Evolutionary conservation across 192 early-diverging fungal species (phyloP), one percentile per base, ranked within the genome.

Genomic region (Backusella circina): DNA sequence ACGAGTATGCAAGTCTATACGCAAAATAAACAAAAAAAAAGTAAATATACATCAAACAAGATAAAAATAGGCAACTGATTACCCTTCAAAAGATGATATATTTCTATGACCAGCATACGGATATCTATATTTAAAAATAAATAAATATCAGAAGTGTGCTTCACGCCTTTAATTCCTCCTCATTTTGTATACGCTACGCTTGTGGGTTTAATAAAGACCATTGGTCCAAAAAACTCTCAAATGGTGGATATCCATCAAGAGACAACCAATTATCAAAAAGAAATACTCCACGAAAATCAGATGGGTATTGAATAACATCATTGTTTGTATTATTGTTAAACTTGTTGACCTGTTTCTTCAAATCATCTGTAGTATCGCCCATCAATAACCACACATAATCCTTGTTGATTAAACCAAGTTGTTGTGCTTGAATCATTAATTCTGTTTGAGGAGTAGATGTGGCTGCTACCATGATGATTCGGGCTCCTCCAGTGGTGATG

Each of bases 71-170:
- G 32, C 32, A 1, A 28, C 39, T 65, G n/a, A 72, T 76, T 83
- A 86, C 80, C 81, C 83, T 73, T 86, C 83, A 61, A 84, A 84
- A 39, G 80, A 84, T 3, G 81, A 79, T 9, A 87, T 87, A 13
- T 85, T 80, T n/a, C 80, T 67, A 31, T 76, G 39, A 5, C 84
- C 86, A 47, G 82, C 84, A 71, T 79, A 83, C 0, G 84, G 84
- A 66, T 82, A 86, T 6, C 81, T 84, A 66, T n/a, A 75, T 26
- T 37, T 26, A 35, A 12, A 41, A 50, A 61, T 26, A 33, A 8
- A 31, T 32, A 72, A 18, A 10, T 28, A 23, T 23, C 12, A 28
- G 54, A 21, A 26, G 51, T 13, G 26, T 12, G n/a, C n/a, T 30
- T 33, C n/a, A 37, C 13, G 16, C 7, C 26, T 16, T 16, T 38